Percentiles rank a stretch among this genome's conserved stretches.
Evolutionary conservation across 768 basidiomycete genomes (phyloP).

Genomic region (Suillus lakei): DNA sequence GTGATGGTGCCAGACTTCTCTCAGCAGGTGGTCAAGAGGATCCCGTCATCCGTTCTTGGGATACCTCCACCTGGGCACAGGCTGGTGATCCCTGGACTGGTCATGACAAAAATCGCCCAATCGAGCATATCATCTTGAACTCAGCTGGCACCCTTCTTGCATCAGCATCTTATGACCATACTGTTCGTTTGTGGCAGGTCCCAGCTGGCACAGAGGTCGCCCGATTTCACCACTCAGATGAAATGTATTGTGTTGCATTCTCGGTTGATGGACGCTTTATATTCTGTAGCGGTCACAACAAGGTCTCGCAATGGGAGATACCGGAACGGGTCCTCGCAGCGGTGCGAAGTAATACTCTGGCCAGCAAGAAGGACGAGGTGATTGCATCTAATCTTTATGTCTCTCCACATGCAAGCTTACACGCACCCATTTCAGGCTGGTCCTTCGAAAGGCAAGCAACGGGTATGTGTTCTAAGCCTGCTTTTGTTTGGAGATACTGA

Average conservation of each 20-base stretch:
- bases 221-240: slow-evolving; percentile 28
- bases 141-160: slow-evolving; percentile 31
- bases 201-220: slow-evolving; percentile 21
- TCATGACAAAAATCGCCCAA: neutral
- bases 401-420: neutral
- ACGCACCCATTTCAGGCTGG: neutral
- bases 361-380: neutral
- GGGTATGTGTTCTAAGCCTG: neutral
- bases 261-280: slow-evolving; percentile 25
- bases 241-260: slow-evolving; percentile 27
- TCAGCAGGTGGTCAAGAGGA: neutral
- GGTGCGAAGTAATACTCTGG: neutral
- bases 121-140: slow-evolving; percentile 30
- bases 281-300: too few species aligned
- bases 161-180: slow-evolving; percentile 33
- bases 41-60: slow-evolving; percentile 1
- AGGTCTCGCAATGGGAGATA: too few species aligned
- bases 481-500: neutral
- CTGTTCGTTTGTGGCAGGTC: slow-evolving; percentile 34
- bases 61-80: neutral
- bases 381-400: neutral
- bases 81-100: neutral
- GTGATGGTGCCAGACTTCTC: neutral
- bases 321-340: slow-evolving; percentile 9
- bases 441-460: neutral